Conservation (phyloP, 768 basidiomycete genomes). For the Boletus rubropictus region DNA sequence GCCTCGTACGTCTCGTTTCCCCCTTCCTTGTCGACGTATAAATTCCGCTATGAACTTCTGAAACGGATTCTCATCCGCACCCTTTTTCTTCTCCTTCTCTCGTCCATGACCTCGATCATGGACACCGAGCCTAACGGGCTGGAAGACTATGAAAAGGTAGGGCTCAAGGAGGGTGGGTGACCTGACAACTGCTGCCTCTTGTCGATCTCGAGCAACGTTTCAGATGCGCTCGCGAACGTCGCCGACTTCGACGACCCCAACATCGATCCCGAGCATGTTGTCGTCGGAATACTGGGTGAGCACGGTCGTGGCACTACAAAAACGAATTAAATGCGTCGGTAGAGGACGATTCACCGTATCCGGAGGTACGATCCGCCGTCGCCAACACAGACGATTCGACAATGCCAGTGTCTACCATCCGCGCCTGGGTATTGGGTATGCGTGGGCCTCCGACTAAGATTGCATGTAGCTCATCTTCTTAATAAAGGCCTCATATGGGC, state of each 20-base stretch:
- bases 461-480: background rate
- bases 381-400: conserved; percentile 64
- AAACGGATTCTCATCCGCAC: background rate
- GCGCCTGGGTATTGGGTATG: conserved; percentile 53
- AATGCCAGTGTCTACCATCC: conserved; percentile 56
- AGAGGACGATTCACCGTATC: conserved; percentile 80
- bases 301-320: background rate
- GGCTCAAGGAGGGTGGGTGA: conserved; percentile 9
- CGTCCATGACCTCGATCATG: conserved; percentile 9
- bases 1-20: no score
- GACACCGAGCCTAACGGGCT: background rate
- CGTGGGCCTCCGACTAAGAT: rapidly evolving
- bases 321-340: conserved; percentile 2
- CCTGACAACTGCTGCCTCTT: background rate
- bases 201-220: background rate
- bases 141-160: conserved; percentile 13
- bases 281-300: conserved; percentile 19
- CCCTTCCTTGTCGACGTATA: no score
- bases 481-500: conserved; percentile 39
- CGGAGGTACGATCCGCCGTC: conserved; percentile 74
- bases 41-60: background rate
- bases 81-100: background rate
- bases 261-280: conserved; percentile 21
- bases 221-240: conserved; percentile 3
- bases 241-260: conserved; percentile 35